Evolutionary conservation across 2,329 filamentous ascomycete species (phyloP).

Genomic region (Pyrenophora tritici-repentis): DNA sequence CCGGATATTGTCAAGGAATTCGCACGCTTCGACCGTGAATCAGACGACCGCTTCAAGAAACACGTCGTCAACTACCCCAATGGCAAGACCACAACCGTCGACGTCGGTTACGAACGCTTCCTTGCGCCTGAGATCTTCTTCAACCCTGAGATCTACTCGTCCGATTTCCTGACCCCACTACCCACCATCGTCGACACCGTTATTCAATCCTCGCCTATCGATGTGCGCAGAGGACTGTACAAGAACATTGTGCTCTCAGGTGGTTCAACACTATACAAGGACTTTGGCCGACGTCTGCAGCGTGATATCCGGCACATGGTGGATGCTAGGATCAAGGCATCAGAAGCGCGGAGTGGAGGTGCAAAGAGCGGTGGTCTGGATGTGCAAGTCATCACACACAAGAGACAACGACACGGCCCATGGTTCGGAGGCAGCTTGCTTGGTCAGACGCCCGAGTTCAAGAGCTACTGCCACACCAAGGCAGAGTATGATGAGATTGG

Average conservation of each 20-base stretch:
- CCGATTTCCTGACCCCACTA: constrained; percentile 94
- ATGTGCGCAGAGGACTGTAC: constrained; percentile 94
- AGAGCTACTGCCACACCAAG: constrained; percentile 92
- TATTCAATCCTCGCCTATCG: constrained; percentile 96
- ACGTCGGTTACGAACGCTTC: constrained; percentile 97
- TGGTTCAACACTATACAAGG: constrained; percentile 96
- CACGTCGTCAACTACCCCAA: constrained; percentile 86
- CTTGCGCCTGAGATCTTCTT: constrained; percentile 99
- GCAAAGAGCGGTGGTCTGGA: constrained; percentile 93
- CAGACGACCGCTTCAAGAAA: constrained; percentile 81
- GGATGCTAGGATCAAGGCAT: constrained; percentile 88
- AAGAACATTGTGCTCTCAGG: constrained; percentile 99
- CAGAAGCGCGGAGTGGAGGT: constrained; percentile 87
- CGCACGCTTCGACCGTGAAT: constrained; percentile 88
- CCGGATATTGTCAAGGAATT: constrained; percentile 99
- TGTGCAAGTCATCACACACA: constrained; percentile 96
- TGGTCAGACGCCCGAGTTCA: constrained; percentile 96
- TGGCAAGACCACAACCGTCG: constrained; percentile 81
- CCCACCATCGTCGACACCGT: constrained; percentile 94
- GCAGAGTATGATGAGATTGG: constrained; percentile 86
- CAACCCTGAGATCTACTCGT: constrained; percentile 99
- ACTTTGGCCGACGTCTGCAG: constrained; percentile 94
- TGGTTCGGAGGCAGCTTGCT: constrained; percentile 98
- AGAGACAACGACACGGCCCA: constrained; percentile 93
- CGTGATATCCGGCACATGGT: constrained; percentile 96